phyloP scores from a whole-genome alignment of 805 yeast species.

The Metschnikowia bowlesiae region DNA sequence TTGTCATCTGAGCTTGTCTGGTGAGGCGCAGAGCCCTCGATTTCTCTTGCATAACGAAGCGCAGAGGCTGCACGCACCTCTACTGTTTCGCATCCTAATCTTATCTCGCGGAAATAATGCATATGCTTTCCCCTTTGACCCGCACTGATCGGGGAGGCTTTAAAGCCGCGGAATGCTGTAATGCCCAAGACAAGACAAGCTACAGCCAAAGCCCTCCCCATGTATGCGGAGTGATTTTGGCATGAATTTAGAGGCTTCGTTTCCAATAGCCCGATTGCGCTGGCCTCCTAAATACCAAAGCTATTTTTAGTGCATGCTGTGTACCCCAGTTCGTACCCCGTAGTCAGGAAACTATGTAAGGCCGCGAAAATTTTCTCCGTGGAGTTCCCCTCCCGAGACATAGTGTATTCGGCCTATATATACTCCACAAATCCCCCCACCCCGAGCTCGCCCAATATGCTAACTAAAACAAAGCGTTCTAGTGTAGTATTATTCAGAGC shows the following conservation, averaged over 20 bases:
- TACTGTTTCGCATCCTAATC: background rate
- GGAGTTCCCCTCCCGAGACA: slow-evolving; percentile 6
- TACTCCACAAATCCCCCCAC: slow-evolving; percentile 8
- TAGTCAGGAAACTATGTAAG: background rate
- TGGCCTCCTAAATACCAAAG: background rate
- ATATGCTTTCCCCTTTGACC: slow-evolving; percentile 1
- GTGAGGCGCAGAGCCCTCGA: background rate
- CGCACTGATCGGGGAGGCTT: background rate
- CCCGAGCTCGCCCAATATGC: slow-evolving; percentile 9
- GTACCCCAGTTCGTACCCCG: background rate
- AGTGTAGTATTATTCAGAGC: slow-evolving; percentile 5
- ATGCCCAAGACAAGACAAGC: background rate
- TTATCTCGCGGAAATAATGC: background rate
- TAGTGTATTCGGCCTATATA: slow-evolving; percentile 9
- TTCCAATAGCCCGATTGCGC: background rate
- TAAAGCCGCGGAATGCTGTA: slow-evolving; percentile 3
- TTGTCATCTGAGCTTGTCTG: slow-evolving; percentile 5
- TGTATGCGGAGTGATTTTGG: background rate
- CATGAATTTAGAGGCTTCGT: background rate
- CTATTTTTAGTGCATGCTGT: background rate
- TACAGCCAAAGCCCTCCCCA: background rate
- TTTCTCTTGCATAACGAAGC: background rate
- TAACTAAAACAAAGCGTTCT: slow-evolving; percentile 9
- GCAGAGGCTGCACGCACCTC: background rate
- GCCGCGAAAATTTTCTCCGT: slow-evolving; percentile 15